phyloP scores from a whole-genome alignment of 805 yeast species.

The Saturnispora sekii region DNA sequence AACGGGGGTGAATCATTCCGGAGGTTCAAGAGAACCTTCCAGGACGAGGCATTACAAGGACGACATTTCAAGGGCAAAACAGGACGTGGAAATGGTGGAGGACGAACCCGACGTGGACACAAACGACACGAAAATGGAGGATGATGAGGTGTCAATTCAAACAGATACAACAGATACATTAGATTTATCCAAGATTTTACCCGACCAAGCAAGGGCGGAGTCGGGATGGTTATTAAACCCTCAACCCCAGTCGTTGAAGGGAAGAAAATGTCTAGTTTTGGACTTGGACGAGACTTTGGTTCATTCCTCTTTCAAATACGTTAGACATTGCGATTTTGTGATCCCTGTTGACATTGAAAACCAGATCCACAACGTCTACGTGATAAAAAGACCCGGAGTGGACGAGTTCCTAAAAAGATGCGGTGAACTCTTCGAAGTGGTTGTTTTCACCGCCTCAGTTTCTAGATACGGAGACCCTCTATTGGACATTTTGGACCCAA shows the following conservation, averaged over 20 bases:
- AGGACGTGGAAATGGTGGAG: too few species aligned
- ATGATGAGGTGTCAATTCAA: constrained; percentile 23
- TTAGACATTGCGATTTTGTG: constrained; percentile 90
- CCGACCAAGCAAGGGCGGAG: constrained; percentile 59
- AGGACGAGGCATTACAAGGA: too few species aligned
- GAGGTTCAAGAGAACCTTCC: too few species aligned
- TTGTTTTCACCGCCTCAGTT: constrained; percentile 94
- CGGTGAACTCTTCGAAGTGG: constrained; percentile 85
- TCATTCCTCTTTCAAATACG: constrained; percentile 86
- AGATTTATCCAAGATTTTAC: constrained; percentile 57
- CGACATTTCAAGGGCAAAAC: too few species aligned
- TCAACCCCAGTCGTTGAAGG: constrained; percentile 37
- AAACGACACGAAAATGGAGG: constrained; percentile 7
- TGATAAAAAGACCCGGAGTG: constrained; percentile 95
- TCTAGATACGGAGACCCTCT: constrained; percentile 94
- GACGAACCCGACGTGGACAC: neutral
- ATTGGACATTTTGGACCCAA: constrained; percentile 76
- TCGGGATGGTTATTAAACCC: constrained; percentile 60
- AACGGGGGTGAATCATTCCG: too few species aligned
- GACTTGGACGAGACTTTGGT: constrained; percentile 96
- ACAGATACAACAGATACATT: constrained; percentile 31
- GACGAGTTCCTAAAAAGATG: constrained; percentile 82
- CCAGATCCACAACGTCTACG: constrained; percentile 88
- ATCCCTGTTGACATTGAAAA: constrained; percentile 95
- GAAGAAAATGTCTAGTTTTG: constrained; percentile 76